Base-by-base conservation (phyloP, 139 green algal species). In the Pleodorina starrii region DNA sequence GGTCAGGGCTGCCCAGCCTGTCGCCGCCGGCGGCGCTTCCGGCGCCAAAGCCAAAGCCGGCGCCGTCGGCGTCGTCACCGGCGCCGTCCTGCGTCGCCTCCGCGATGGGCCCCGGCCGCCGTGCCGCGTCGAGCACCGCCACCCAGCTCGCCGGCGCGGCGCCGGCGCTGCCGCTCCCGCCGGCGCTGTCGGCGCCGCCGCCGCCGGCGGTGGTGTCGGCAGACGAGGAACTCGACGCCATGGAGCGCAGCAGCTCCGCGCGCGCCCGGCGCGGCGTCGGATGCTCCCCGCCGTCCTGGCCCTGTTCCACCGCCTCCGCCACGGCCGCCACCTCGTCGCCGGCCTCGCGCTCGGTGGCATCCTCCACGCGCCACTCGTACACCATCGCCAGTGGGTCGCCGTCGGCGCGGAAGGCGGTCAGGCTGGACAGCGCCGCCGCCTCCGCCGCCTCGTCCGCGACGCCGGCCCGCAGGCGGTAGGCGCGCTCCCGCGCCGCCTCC, bases 281-380 rank as follows among this genome's bases (percentile, higher is more conserved):
- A 66, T 66, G 54, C 54, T 12, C 54, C 54, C 29, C 21, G 54
- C 7, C 54, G 19, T 46, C 32, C 32, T 1, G 16, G 69, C 35
- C 69, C 29, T 25, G 35, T 32, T 77, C 69, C 35, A 2, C 17
- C 1, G 32, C 69, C 69, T 46, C 69, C 2, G 69, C 63, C 6
- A 73, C 63, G 25, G 27, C 63, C 38, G 72, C 72, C 42, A 38
- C 29, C 12, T 40, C 43, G 44, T 66, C 74, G 44, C 44, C 14
- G 43, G 40, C 36, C 4, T 35, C 72, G 72, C n/a, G n/a, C n/a
- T n/a, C n/a, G n/a, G 63, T 44, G 2, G 59, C 43, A 29, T 74
- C 59, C 60, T 63, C 80, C 12, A 77, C 29, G 27, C 82, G 82
- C 82, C 82, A 88, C 60, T 88, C 82, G 66, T 88, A 88, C 32